Percentiles rank a stretch among this genome's conserved stretches.
phyloP scores from a whole-genome alignment of 371 early-diverging fungal species.

The Mortierella sp. region DNA sequence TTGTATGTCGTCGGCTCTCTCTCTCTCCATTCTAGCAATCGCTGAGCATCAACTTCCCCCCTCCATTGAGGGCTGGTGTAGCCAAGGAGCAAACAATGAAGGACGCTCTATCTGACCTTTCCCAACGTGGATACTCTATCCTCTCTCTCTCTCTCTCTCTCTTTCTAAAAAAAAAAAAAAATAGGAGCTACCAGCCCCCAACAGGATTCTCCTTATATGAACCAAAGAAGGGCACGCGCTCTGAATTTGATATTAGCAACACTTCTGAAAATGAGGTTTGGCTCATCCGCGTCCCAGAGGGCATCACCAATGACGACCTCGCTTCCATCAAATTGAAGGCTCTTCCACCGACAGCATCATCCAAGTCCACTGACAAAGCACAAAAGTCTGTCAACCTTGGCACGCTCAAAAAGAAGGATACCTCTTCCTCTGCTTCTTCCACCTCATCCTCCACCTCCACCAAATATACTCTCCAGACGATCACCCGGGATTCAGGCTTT shows the following conservation, averaged over 20 bases:
- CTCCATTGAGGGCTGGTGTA: too few species aligned
- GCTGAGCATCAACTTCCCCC: too few species aligned
- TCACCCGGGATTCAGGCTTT: constrained; percentile 37
- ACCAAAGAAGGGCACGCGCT: constrained; percentile 23
- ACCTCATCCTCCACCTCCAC: constrained; percentile 25
- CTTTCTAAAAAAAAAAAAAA: constrained; percentile 9
- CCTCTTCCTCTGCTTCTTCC: constrained; percentile 6
- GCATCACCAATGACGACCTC: constrained; percentile 48
- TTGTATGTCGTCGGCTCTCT: constrained; percentile 18
- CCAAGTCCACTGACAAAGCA: too few species aligned
- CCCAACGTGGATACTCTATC: too few species aligned
- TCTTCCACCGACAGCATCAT: constrained; percentile 18
- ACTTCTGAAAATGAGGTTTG: constrained; percentile 40
- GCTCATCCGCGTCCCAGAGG: constrained; percentile 52
- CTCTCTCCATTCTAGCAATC: background rate
- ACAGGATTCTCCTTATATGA: constrained; percentile 37
- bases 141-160: background rate
- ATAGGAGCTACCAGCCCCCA: constrained; percentile 51
- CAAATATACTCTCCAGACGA: constrained; percentile 46
- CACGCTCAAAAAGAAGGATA: constrained; percentile 46
- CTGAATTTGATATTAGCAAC: constrained; percentile 39
- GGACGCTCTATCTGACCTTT: too few species aligned
- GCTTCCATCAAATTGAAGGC: constrained; percentile 36
- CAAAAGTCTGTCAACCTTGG: constrained; percentile 16
- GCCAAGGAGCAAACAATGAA: too few species aligned